Evolutionary conservation across 768 basidiomycete species (phyloP), one percentile per base, ranked within the genome.

Genomic region (Boletellus emodensis): DNA sequence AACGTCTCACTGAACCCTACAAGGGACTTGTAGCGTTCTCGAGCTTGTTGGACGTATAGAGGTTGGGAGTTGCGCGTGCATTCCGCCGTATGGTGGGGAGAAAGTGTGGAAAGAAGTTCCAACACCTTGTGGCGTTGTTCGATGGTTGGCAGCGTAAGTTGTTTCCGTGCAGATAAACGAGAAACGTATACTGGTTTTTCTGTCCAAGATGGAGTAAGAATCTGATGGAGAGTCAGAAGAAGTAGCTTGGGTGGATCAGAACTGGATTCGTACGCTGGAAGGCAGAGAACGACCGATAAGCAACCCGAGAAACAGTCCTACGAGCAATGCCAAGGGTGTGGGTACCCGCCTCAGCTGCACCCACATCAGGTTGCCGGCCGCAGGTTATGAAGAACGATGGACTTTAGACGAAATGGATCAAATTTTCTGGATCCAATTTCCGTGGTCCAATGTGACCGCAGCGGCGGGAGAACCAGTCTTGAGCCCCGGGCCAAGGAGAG

Each of bases 31-130:
- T 99, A 99, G 6, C 95, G 85, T 49, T 94, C 90, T 28, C 76
- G 72, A 3, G 85, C 90, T 66, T 99, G 96, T 40, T 88, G 80
- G 49, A 75, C 75, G 68, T 98, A 99, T 32, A 90, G 75, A 7
- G 85, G 82, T 66, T 97, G 95, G 5, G 90, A 76, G 59, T 79
- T 76, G 45, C 90, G 82, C 8, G 90, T 91, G 71, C 94, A 98
- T 71, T 94, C 87, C 50, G 85, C 85, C 17, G 96, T 98, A 67
- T 98, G 87, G 64, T 96, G 92, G 0, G 93, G 84, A 0, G 92
- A 84, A 41, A 99, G 80, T 4, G 87, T 85, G 26, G 87, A 87
- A 49, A 99, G 77, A 46, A 97, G 79, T 49, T 92, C 84, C 33
- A 98, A 79, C 12, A 98, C 83, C 20, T 94, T 86, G 24, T 76